Evolutionary conservation across 176 grass and related monocot genomes (phyloP), one percentile per base, ranked within the genome.

Genomic region (Zea luxurians): DNA sequence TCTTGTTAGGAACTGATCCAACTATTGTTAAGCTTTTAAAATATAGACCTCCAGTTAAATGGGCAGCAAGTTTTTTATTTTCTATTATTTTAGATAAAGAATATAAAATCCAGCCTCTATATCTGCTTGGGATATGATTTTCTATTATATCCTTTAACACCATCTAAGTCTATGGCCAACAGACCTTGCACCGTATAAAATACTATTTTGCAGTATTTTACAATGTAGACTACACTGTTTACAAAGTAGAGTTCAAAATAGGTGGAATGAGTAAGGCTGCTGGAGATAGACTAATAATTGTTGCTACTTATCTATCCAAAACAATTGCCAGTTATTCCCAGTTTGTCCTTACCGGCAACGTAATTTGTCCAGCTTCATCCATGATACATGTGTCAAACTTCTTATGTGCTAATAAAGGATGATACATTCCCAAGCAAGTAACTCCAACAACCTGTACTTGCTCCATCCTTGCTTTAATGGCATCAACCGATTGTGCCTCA

Each of bases 281-380:
- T 27, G 27, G 27, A 27, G 27, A 27, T 27, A 27, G 40, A 53
- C 61, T 66, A 85, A 49, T 49, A 74, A 53, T 6, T 4, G 0
- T 35, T 72, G 21, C 12, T 54, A 35, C 48, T 66, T 35, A 54
- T 37, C 38, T 5, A 27, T 66, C 4, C 64, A 49, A 45, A 48
- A 70, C 7, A 34, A 18, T 61, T 66, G 73, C 49, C 60, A 67
- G 73, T 43, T 27, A 84, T 43, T 88, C 7, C 70, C 41, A 15
- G n/a, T 70, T 49, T 62, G 13, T 55, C 66, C 77, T 74, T 90
- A 98, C 91, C 58, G 95, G 95, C 52, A 98, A 72, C 78, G 95
- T 98, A 57, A 93, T 98, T 88, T 98, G 95, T n/a, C 95, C 95
- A 59, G 91, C 95, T 85, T 98, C 95, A 81, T 98, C 95, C 89